Conservation (phyloP, 2,329 filamentous ascomycete genomes). For the Ceratocystis cacaofunesta region DNA sequence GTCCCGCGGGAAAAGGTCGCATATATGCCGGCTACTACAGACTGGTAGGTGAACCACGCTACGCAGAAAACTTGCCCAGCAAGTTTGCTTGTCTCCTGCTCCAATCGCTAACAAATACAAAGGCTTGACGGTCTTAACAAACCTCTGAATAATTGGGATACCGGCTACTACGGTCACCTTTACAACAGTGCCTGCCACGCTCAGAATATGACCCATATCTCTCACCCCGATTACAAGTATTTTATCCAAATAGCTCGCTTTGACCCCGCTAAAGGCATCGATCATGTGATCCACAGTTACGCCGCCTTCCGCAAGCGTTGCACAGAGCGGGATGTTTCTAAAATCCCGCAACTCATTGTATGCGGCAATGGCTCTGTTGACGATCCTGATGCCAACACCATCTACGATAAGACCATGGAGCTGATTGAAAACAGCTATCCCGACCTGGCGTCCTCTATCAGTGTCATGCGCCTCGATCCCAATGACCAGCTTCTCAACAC, state of each 20-base stretch:
- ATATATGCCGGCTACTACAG: constrained; percentile 67
- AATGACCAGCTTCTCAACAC: constrained; percentile 70
- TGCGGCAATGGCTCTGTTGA: constrained; percentile 69
- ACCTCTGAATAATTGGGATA: constrained; percentile 52
- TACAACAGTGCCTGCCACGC: constrained; percentile 50
- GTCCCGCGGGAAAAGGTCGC: constrained; percentile 53
- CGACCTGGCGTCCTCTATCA: constrained; percentile 48
- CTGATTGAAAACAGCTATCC: constrained; percentile 49
- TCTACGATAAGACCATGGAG: constrained; percentile 59
- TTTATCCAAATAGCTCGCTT: constrained; percentile 72
- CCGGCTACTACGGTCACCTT: constrained; percentile 57
- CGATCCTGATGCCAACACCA: constrained; percentile 58
- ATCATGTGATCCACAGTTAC: constrained; percentile 61
- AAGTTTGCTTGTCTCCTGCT: not conserved
- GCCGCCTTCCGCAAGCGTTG: constrained; percentile 53
- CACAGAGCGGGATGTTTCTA: constrained; percentile 34
- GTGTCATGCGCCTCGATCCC: constrained; percentile 61
- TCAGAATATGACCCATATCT: constrained; percentile 44
- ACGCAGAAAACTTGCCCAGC: not conserved
- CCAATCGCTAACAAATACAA: constrained; percentile 18
- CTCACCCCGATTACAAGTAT: constrained; percentile 48
- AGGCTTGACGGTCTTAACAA: constrained; percentile 66
- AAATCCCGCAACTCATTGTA: constrained; percentile 57
- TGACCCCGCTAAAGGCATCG: constrained; percentile 70
- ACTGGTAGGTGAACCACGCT: constrained; percentile 40